Base-by-base conservation (phyloP, 2,329 filamentous ascomycete genomes). In the Lachnellula cervina region DNA sequence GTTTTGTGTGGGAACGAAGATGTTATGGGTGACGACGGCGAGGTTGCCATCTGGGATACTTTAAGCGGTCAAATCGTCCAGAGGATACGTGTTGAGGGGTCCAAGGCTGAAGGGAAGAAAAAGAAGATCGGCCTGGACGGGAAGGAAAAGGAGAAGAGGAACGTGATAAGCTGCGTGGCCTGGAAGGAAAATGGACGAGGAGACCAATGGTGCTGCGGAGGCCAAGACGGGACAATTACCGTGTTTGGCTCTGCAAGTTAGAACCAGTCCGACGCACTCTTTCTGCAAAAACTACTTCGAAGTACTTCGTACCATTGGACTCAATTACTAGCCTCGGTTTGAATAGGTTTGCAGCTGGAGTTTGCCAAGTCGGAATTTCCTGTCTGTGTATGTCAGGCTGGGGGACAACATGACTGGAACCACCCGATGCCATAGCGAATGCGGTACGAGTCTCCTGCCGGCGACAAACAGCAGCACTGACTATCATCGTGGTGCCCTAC, bases 1-100 rank as follows among this genome's bases (percentile, higher is more conserved):
- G 89, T 94, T 1, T 66, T 97, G 3, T 88, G 84, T 50, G 93
- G 93, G 7, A 90, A 91, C 66, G 92, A 97, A 72, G 73, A 61
- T 45, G 62, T 58, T 45, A 58, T 49, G 43, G 57, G 49, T 38
- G 54, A 40, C 25, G 60, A 64, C 59, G 61, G 55, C 42, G 56
- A 70, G 56, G 67, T 70, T 2, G 90, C 86, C 75, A 89, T 84
- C 1, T 97, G 93, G 93, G 91, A 97, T 73, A 74, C 96, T 19
- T 70, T 96, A 53, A 87, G 80, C 5, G 92, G 90, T 1, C 81
- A 84, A 53, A 69, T 88, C 50, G 76, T 83, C 56, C 82, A 87
- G 34, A 82, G 76, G 61, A 72, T 96, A 5, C 72, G 69, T 37
- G 75, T 82, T 3, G 72, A 67, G 16, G 66, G 66, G 1, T 62